Percentiles rank a stretch among this genome's conserved stretches.
These are phyloP conservation scores for Curvularia sp. DNA, from an alignment of 2,329 filamentous ascomycete species.

Conservation along the genomic window DNA sequence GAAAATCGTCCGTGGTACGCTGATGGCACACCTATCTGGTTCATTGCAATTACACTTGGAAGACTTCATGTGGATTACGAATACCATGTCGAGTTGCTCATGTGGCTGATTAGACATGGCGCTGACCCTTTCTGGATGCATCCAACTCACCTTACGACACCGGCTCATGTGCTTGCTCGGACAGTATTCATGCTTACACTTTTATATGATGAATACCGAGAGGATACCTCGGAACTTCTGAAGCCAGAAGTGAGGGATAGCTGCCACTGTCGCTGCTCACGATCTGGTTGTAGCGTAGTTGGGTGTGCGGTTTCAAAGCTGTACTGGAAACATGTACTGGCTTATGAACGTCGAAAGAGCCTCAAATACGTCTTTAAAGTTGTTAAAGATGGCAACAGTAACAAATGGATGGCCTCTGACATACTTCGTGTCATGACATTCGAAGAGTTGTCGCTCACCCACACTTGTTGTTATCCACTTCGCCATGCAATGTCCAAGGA, in stretches of 20 bases:
- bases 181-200: rapidly evolving
- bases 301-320: neutral
- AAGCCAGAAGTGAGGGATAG: too few relatives aligned
- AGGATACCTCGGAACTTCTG: too few relatives aligned
- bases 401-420: neutral
- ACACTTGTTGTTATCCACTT: neutral
- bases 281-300: neutral
- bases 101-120: neutral
- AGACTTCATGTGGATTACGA: too few relatives aligned
- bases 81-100: too few relatives aligned
- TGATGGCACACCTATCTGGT: too few relatives aligned
- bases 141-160: neutral
- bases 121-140: neutral
- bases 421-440: neutral
- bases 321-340: too few relatives aligned
- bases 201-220: too few relatives aligned
- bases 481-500: too few relatives aligned
- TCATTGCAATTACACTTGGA: too few relatives aligned
- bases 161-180: neutral
- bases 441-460: neutral
- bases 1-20: too few relatives aligned
- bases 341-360: too few relatives aligned
- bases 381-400: too few relatives aligned
- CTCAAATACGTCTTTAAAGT: neutral
- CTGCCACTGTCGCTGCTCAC: neutral